Evolutionary conservation across 306 rosid genomes (phyloP).

Genomic region (Begonia loranthoides): DNA sequence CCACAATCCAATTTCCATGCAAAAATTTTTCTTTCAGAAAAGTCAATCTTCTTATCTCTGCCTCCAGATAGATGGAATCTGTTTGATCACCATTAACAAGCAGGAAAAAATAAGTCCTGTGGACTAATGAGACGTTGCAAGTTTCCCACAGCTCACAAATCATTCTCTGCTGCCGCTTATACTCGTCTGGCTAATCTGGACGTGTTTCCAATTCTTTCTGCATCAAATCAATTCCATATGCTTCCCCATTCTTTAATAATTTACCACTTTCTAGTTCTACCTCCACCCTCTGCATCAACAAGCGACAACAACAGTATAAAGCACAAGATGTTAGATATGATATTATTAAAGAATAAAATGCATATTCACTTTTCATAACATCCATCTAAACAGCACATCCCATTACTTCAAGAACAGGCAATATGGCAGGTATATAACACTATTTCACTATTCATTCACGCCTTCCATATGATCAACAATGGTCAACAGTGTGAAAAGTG

Average conservation of each 20-base stretch:
- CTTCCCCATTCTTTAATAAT: slow-evolving; percentile 39
- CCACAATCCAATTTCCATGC: slow-evolving; percentile 32
- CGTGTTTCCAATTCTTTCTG: slow-evolving; percentile 31
- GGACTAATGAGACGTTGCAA: slow-evolving; percentile 72
- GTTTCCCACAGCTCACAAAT: slow-evolving; percentile 64
- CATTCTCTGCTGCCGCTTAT: slow-evolving; percentile 52
- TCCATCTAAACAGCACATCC: no score
- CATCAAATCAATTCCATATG: slow-evolving; percentile 61
- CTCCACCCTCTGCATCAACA: slow-evolving; percentile 29
- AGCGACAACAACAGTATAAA: background rate
- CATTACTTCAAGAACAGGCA: no score
- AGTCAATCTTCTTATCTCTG: slow-evolving; percentile 57
- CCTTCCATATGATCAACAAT: no score
- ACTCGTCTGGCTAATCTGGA: slow-evolving; percentile 71
- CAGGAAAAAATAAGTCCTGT: slow-evolving; percentile 82
- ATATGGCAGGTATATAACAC: no score
- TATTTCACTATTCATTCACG: no score
- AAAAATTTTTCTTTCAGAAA: slow-evolving; percentile 47
- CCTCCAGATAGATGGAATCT: slow-evolving; percentile 77
- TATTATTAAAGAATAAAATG: no score
- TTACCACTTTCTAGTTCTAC: slow-evolving; percentile 13
- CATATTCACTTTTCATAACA: no score
- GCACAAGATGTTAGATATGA: no score
- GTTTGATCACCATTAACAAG: slow-evolving; percentile 60
- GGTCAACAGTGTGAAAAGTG: no score